Percentiles rank a stretch among this genome's conserved stretches.
Evolutionary conservation across 2,329 filamentous ascomycete species (phyloP).

Genomic region (Raffaelea albimanens): DNA sequence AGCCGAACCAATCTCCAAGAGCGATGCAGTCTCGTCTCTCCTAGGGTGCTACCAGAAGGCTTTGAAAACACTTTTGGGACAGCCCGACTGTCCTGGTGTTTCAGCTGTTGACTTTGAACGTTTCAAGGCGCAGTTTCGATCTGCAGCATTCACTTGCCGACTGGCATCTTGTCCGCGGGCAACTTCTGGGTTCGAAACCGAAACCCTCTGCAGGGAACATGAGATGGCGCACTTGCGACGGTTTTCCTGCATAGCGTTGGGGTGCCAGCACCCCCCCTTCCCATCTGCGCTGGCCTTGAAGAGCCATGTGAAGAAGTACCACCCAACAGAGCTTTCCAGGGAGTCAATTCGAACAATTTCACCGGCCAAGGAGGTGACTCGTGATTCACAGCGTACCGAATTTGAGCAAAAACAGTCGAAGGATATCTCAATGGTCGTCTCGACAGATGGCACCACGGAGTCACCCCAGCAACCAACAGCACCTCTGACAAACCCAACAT

Average conservation of each 20-base stretch:
- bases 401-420: too few relatives aligned
- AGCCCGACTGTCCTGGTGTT: not conserved
- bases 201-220: not conserved
- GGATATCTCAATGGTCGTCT: too few relatives aligned
- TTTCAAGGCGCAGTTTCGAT: slow-evolving; percentile 5
- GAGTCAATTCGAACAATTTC: too few relatives aligned
- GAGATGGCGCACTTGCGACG: slow-evolving; percentile 3
- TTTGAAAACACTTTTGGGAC: not conserved
- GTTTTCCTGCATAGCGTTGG: not conserved
- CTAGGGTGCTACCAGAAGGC: slow-evolving; percentile 2
- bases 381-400: too few relatives aligned
- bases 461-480: too few relatives aligned
- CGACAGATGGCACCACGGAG: too few relatives aligned
- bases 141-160: slow-evolving; percentile 2
- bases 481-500: too few relatives aligned
- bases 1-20: not conserved
- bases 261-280: slow-evolving; percentile 6
- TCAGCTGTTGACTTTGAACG: slow-evolving; percentile 3
- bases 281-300: not conserved
- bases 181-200: not conserved
- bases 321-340: too few relatives aligned
- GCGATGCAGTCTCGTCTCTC: not conserved
- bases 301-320: not conserved
- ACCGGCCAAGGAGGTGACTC: too few relatives aligned
- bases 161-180: slow-evolving; percentile 3